These are phyloP conservation scores for Wickerhamiella slavikovae DNA, from an alignment of 805 yeast species.

Conservation along the genomic window DNA sequence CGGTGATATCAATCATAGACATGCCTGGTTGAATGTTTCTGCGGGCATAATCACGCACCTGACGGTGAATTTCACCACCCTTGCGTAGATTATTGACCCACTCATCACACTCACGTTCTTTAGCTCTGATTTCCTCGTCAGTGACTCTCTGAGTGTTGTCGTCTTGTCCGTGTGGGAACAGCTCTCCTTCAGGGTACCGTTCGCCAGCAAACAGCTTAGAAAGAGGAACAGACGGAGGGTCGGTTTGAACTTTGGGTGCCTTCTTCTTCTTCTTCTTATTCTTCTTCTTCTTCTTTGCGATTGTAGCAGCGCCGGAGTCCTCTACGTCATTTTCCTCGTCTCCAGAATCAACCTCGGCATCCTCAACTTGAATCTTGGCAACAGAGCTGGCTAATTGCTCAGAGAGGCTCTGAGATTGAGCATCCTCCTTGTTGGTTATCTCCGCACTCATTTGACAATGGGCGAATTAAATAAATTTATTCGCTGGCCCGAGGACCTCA, in stretches of 20 bases:
- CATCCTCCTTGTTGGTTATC: too few relatives aligned
- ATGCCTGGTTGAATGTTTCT: constrained; percentile 70
- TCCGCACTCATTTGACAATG: too few relatives aligned
- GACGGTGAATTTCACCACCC: constrained; percentile 89
- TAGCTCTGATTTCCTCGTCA: constrained; percentile 65
- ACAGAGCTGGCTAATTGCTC: too few relatives aligned
- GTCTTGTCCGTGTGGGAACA: constrained; percentile 2
- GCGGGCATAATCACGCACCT: constrained; percentile 67
- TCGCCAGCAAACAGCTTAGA: constrained; percentile 49
- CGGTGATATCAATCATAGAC: constrained; percentile 78
- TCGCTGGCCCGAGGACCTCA: too few relatives aligned
- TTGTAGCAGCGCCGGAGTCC: background rate
- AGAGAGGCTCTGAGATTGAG: too few relatives aligned
- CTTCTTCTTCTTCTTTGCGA: constrained; percentile 21
- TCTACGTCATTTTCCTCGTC: constrained; percentile 14
- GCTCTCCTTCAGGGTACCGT: constrained; percentile 12
- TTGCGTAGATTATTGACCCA: constrained; percentile 75
- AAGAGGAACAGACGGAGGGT: constrained; percentile 38
- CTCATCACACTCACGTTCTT: constrained; percentile 36
- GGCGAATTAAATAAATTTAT: too few relatives aligned
- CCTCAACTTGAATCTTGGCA: background rate
- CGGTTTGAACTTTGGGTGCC: constrained; percentile 30
- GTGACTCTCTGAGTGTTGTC: constrained; percentile 39
- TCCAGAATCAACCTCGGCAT: constrained; percentile 3
- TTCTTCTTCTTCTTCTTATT: constrained; percentile 41